Evolutionary conservation across 2,329 filamentous ascomycete species (phyloP), one percentile per base, ranked within the genome.

Genomic region (Colletotrichum simmondsii): DNA sequence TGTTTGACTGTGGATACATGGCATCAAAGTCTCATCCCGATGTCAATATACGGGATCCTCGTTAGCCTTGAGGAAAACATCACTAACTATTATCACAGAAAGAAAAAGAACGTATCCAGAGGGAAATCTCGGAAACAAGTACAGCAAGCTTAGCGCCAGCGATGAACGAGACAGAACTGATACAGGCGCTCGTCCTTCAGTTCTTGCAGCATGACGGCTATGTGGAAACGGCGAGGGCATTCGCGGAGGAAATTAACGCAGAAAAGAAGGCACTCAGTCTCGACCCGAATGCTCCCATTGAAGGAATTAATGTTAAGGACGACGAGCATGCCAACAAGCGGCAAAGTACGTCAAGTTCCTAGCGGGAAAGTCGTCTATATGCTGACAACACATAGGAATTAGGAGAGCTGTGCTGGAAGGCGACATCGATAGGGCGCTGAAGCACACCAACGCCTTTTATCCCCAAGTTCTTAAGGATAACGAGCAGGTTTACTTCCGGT

Each of bases 181-280:
- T 98, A 49, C 95, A 98, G 80, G 90, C 93, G 77, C 85, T 98
- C 69, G 91, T 92, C 22, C 88, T 95, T 52, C 95, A 98, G 82
- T 98, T 97, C 76, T 86, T 99, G 16, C 94, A 95, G 49, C 96
- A 98, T 77, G 97, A 98, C 78, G 97, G 97, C 72, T 98, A 98
- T 77, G 93, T 98, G 8, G 96, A 98, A 76, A 98, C 96, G 0
- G 95, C 95, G 10, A 91, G 92, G 75, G 95, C 94, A 0, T 98
- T 99, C 85, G 92, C 94, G 4, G 88, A 93, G 77, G 96, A 98
- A 79, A 91, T 97, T 30, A 89, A 90, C 66, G 85, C 89, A 19
- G 94, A 98, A 80, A 92, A 93, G 77, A 86, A 89, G 77, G 91
- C 93, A 10, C 83, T 98, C 68, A 89, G 89, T 74, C 86, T 90